These are phyloP conservation scores for Alternaria conjuncta DNA, from an alignment of 2,329 filamentous ascomycete genomes.

Conservation along the genomic window DNA sequence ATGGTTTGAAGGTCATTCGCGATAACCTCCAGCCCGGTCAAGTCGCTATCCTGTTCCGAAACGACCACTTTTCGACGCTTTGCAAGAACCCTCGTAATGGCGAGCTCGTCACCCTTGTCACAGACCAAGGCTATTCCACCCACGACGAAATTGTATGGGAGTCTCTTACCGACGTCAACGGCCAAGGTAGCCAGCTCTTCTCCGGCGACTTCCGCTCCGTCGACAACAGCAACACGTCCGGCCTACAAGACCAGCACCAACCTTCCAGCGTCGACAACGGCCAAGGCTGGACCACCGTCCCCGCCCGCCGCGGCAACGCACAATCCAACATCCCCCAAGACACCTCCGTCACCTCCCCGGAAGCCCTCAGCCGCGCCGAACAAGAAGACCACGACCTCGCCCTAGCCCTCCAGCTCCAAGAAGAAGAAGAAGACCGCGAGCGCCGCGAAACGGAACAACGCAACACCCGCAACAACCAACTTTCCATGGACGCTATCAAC, in stretches of 20 bases:
- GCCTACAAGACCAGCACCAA: slow-evolving; percentile 38
- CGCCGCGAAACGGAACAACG: slow-evolving; percentile 65
- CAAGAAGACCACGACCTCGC: slow-evolving; percentile 85
- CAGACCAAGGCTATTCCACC: slow-evolving; percentile 85
- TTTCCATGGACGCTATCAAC: slow-evolving; percentile 72
- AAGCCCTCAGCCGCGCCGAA: slow-evolving; percentile 62
- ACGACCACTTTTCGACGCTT: slow-evolving; percentile 94
- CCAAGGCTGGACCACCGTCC: slow-evolving; percentile 65
- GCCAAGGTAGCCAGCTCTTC: slow-evolving; percentile 80
- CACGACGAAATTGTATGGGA: slow-evolving; percentile 98
- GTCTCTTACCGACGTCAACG: slow-evolving; percentile 85
- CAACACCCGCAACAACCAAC: slow-evolving; percentile 69
- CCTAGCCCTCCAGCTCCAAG: slow-evolving; percentile 88
- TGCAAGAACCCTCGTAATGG: slow-evolving; percentile 84
- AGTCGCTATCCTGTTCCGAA: slow-evolving; percentile 91
- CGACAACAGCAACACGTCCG: slow-evolving; percentile 58
- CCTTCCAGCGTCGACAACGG: slow-evolving; percentile 40
- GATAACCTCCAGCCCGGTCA: slow-evolving; percentile 75
- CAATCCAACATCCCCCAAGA: slow-evolving; percentile 16
- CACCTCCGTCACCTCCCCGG: slow-evolving; percentile 31
- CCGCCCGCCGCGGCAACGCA: slow-evolving; percentile 41
- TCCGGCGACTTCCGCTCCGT: slow-evolving; percentile 89
- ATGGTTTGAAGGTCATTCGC: slow-evolving; percentile 77
- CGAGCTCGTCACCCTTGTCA: slow-evolving; percentile 82
- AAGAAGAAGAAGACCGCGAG: slow-evolving; percentile 86